Base-by-base conservation (phyloP, 2,329 filamentous ascomycete species). In the Colletotrichum sublineola region DNA sequence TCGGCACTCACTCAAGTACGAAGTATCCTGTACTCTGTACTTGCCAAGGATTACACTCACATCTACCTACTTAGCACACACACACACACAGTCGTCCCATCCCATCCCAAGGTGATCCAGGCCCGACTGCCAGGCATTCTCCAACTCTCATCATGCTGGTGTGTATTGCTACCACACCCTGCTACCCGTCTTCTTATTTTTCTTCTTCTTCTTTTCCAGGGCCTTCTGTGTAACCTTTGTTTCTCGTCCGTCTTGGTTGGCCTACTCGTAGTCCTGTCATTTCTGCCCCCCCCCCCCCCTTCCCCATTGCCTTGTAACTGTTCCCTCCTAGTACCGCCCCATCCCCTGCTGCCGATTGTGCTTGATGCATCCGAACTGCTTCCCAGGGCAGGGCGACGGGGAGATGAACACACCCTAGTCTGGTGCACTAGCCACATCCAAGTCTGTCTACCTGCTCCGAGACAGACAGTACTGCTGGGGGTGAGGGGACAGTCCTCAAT, bases 311-410 rank as follows among this genome's bases (percentile, higher is more conserved):
- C 63, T 50, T 71, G 61, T 67, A 73, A 73, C 71, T 48, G 67
- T 67, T 71, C 67, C 33, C 55, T 65, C 71, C 48, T 62, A 40
- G 53, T 70, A 55, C 70, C 70, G 24, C 24, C 5, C 33, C 33
- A 2, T 36, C 44, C 44, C 67, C 55, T 71, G 67, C 44, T 67
- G 62, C 38, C 63, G 63, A 61, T 71, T 66, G 61, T 58, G 67
- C 67, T 62, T 66, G 67, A 64, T 73, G 71, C 71, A 73, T 70
- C 71, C 71, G 67, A 73, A 73, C 69, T 69, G 58, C 58, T 57
- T 68, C 58, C 57, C 60, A 71, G 55, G 57, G 46, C 50, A 73
- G 48, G 52, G 40, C 42, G 60, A 61, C 60, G 44, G 60, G 65
- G 61, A 55, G 70, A 73, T 55, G 70, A 71, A 73, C 70, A 70